phyloP scores from a whole-genome alignment of 1,284 basidiomycete genomes.

The Apiotrichum montevideense region DNA sequence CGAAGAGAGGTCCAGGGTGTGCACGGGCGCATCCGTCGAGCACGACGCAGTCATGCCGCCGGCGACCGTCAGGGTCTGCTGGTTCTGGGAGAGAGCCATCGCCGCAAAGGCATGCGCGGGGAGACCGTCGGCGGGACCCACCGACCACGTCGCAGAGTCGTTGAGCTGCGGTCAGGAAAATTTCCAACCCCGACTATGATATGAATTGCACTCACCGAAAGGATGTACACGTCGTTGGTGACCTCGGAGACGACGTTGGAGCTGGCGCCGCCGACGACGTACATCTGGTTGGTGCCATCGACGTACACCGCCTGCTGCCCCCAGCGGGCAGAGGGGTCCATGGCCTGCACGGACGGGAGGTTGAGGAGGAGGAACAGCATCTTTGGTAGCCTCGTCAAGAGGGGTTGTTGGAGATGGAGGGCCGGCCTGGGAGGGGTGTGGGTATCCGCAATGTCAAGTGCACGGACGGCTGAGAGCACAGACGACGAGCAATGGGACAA shows the following conservation, averaged over 20 bases:
- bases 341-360: constrained; percentile 18
- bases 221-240: constrained; percentile 45
- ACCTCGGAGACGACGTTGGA: constrained; percentile 33
- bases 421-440: constrained; percentile 1
- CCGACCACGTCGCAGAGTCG: constrained; percentile 20
- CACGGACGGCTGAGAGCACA: neutral
- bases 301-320: constrained; percentile 45
- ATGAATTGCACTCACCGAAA: constrained; percentile 28
- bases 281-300: constrained; percentile 36
- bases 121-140: constrained; percentile 31
- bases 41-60: constrained; percentile 45
- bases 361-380: constrained; percentile 19
- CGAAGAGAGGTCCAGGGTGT: constrained; percentile 31
- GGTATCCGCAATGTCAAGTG: too few species aligned
- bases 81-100: constrained; percentile 25
- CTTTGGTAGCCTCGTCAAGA: constrained; percentile 12
- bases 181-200: neutral
- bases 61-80: constrained; percentile 26
- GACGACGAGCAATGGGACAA: neutral
- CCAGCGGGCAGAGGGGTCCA: constrained; percentile 39
- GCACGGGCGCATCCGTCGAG: constrained; percentile 29
- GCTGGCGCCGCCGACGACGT: constrained; percentile 44
- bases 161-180: constrained; percentile 29
- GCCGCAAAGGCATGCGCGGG: constrained; percentile 45
- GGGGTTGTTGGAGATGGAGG: constrained; percentile 1